Conservation (phyloP, 2,329 filamentous ascomycete genomes). For the Stemphylium vesicarium region DNA sequence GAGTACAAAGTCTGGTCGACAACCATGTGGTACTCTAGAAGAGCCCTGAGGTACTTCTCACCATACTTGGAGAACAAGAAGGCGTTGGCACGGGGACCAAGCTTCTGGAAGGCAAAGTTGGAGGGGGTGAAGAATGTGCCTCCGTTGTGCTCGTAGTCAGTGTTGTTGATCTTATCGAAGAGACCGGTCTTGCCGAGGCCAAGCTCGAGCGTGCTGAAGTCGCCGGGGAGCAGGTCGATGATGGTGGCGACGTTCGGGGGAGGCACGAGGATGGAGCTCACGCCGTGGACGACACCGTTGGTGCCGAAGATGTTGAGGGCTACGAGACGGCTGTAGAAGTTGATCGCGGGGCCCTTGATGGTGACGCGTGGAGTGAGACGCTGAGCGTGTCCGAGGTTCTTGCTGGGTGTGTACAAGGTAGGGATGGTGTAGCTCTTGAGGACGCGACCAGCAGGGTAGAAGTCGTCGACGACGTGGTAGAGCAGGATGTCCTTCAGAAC, state of each 20-base stretch:
- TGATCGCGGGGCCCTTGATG: slow-evolving; percentile 70
- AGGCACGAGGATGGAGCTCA: slow-evolving; percentile 77
- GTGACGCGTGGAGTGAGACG: slow-evolving; percentile 73
- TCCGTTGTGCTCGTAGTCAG: slow-evolving; percentile 59
- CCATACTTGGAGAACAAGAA: slow-evolving; percentile 85
- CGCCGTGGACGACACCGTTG: slow-evolving; percentile 81
- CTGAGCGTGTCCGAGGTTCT: slow-evolving; percentile 62
- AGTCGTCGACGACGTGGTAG: slow-evolving; percentile 76
- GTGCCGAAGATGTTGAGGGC: slow-evolving; percentile 73
- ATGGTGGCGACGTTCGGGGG: slow-evolving; percentile 71
- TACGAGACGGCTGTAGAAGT: slow-evolving; percentile 77
- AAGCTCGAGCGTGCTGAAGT: slow-evolving; percentile 80
- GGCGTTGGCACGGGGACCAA: slow-evolving; percentile 75
- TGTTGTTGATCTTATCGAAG: slow-evolving; percentile 62
- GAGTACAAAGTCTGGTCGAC: slow-evolving; percentile 80
- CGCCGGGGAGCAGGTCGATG: slow-evolving; percentile 67
- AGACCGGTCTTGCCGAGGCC: slow-evolving; percentile 78
- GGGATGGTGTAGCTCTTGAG: slow-evolving; percentile 76
- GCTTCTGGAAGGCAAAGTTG: slow-evolving; percentile 78
- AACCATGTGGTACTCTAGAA: slow-evolving; percentile 81
- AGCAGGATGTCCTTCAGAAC: slow-evolving; percentile 70
- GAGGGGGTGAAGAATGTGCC: slow-evolving; percentile 81
- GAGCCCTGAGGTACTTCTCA: slow-evolving; percentile 74
- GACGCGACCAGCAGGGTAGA: slow-evolving; percentile 71
- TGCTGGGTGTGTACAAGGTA: slow-evolving; percentile 67